Evolutionary conservation across 2,329 filamentous ascomycete genomes (phyloP).

Genomic region (Truncatella angustata): DNA sequence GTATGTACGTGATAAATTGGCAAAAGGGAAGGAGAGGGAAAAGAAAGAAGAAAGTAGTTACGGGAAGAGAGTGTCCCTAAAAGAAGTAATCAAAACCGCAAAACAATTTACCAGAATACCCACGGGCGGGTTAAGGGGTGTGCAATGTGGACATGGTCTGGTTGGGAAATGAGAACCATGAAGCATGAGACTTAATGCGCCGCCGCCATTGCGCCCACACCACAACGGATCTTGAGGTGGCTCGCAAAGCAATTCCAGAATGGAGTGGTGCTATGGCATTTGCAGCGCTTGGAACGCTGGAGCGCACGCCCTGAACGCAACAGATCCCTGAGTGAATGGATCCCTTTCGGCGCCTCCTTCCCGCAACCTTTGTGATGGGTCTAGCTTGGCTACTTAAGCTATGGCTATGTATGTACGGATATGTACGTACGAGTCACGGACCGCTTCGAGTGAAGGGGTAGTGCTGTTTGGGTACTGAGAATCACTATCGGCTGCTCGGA

Average conservation of each 20-base stretch:
- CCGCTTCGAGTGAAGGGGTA: too few relatives aligned
- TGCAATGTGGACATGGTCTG: slow-evolving; percentile 24
- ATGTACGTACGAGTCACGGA: too few relatives aligned
- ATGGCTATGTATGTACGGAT: not conserved
- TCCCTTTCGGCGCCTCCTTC: slow-evolving; percentile 2
- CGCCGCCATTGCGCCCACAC: slow-evolving; percentile 27
- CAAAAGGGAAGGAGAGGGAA: slow-evolving; percentile 14
- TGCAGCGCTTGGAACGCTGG: slow-evolving; percentile 4
- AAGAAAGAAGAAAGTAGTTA: slow-evolving; percentile 11
- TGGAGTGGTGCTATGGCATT: slow-evolving; percentile 12
- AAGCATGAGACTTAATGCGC: slow-evolving; percentile 29
- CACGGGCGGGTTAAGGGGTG: slow-evolving; percentile 24
- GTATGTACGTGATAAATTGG: slow-evolving; percentile 14
- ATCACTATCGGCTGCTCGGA: too few relatives aligned
- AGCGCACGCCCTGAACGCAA: not conserved
- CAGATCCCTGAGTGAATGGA: not conserved
- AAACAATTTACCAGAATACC: slow-evolving; percentile 26
- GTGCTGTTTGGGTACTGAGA: too few relatives aligned
- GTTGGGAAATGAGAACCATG: slow-evolving; percentile 29
- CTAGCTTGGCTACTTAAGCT: too few relatives aligned
- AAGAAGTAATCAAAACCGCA: slow-evolving; percentile 29
- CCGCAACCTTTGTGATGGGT: not conserved
- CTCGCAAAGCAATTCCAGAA: slow-evolving; percentile 18
- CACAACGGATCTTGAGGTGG: slow-evolving; percentile 22
- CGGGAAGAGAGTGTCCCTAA: slow-evolving; percentile 15